phyloP scores from a whole-genome alignment of 495 filamentous ascomycete genomes.

The Hyaloscypha bicolor region DNA sequence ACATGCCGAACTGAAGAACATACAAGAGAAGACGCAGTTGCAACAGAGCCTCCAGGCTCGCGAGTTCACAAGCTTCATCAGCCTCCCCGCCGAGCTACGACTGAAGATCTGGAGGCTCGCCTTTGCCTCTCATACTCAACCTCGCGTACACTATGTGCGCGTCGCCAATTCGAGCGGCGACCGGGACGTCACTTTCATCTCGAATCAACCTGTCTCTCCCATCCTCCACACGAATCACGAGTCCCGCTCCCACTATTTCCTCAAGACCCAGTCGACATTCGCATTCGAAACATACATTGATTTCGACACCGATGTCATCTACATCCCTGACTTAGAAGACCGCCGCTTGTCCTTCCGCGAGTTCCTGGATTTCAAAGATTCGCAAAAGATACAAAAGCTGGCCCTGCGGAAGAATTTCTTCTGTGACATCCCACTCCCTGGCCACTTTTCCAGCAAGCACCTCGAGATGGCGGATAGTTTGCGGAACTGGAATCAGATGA shows the following conservation, averaged over 20 bases:
- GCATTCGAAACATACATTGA: slow-evolving; percentile 17
- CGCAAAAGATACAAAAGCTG: slow-evolving; percentile 1
- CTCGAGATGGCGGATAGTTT: background rate
- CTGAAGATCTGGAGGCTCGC: slow-evolving; percentile 2
- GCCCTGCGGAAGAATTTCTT: background rate
- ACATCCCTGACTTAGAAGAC: background rate
- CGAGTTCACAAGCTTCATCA: background rate
- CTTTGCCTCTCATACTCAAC: background rate
- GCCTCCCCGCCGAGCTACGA: slow-evolving; percentile 5
- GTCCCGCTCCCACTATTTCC: slow-evolving; percentile 4
- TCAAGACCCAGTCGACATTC: background rate
- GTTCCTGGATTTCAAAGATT: background rate
- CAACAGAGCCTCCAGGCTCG: background rate
- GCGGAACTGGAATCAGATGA: slow-evolving; percentile 2
- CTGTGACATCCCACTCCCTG: background rate
- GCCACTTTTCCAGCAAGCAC: background rate
- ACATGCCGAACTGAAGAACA: background rate
- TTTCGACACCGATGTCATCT: slow-evolving; percentile 11
- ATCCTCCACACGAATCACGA: slow-evolving; percentile 5
- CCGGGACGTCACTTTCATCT: background rate
- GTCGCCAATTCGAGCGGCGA: background rate
- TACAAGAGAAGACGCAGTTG: background rate
- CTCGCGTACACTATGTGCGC: slow-evolving; percentile 7
- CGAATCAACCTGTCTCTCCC: slow-evolving; percentile 6
- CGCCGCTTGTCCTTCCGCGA: background rate